Conservation (phyloP, 371 early-diverging fungal genomes). For the Entomophthora muscae region DNA sequence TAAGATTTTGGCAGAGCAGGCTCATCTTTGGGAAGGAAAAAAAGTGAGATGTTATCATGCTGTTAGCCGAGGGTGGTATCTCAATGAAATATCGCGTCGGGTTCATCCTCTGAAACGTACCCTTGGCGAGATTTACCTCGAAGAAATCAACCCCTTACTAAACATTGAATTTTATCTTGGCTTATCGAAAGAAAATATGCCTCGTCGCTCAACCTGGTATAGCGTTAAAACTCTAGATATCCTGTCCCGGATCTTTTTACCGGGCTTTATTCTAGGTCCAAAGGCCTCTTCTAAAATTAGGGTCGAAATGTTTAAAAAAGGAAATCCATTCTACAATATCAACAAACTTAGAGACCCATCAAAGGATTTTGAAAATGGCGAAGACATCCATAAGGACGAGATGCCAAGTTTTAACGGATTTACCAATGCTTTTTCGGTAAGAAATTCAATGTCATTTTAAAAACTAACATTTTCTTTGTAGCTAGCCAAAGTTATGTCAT, state of each 20-base stretch:
- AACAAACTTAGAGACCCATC: neutral
- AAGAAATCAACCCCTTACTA: slow-evolving; percentile 23
- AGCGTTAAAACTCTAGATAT: neutral
- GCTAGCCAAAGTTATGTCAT: slow-evolving; percentile 3
- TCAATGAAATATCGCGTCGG: slow-evolving; percentile 47
- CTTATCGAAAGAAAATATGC: neutral
- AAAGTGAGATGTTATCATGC: slow-evolving; percentile 39
- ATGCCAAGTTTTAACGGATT: slow-evolving; percentile 5
- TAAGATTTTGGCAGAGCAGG: slow-evolving; percentile 27
- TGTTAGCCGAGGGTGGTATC: slow-evolving; percentile 45
- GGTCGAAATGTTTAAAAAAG: neutral
- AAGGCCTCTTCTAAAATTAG: neutral
- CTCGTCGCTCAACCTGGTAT: neutral
- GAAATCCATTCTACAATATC: neutral
- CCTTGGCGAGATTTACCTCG: slow-evolving; percentile 30
- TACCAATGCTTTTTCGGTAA: slow-evolving; percentile 7
- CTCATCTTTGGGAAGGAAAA: slow-evolving; percentile 38
- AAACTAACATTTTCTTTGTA: neutral
- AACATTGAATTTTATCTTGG: slow-evolving; percentile 29
- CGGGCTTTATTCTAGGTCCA: neutral
- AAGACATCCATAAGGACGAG: neutral
- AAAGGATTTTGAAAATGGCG: neutral
- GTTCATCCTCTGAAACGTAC: slow-evolving; percentile 31
- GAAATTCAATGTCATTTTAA: neutral
- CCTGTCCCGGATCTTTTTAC: neutral